Evolutionary conservation across 768 basidiomycete species (phyloP), one percentile per base, ranked within the genome.

Genomic region (Phaeolepiota aurea): DNA sequence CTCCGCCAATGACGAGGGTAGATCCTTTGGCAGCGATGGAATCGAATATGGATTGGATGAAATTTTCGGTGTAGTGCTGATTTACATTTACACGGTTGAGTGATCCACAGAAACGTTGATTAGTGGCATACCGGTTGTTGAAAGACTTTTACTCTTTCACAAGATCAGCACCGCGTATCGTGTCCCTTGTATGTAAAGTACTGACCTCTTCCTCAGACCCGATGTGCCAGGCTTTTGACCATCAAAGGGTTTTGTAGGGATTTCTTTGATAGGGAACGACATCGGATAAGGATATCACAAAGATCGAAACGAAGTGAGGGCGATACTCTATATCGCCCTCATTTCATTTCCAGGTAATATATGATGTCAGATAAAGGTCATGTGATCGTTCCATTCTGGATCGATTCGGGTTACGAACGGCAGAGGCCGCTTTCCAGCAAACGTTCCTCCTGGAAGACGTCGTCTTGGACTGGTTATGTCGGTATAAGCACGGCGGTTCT

Each of bases 1-100:
- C 96, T 42, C 96, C 96, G 37, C 96, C 94, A 54, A 99, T 78
- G 55, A 98, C 96, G 51, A 98, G 72, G 12, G 92, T 91, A 41
- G 79, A 68, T 20, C 77, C 89, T 45, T 83, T 64, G 37, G 79
- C 76, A 4, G 84, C 76, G 64, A 98, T 88, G 41, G 93, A 87
- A 62, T 87, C 79, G 54, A 93, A 76, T 69, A 91, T 99, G 50
- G 94, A 65, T 63, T 98, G 94, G 43, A 97, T 61, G 53, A 99
- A 99, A 72, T 98, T 99, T 67, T 98, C 96, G 33, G 96, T 99
- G 68, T 98, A 99, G 71, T 98, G 82, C 89, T 92, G 54, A 32
- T 35, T 39, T 36, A 35, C 12, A n/a, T 18, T 48, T 40, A 52
- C 44, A 41, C 16, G 46, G 35, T 16, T 28, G 11, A 41, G 20